Percentiles rank a stretch among this genome's conserved stretches.
These are phyloP conservation scores for Gossypium gossypioides DNA, from an alignment of 441 rosid species.

Conservation along the genomic window DNA sequence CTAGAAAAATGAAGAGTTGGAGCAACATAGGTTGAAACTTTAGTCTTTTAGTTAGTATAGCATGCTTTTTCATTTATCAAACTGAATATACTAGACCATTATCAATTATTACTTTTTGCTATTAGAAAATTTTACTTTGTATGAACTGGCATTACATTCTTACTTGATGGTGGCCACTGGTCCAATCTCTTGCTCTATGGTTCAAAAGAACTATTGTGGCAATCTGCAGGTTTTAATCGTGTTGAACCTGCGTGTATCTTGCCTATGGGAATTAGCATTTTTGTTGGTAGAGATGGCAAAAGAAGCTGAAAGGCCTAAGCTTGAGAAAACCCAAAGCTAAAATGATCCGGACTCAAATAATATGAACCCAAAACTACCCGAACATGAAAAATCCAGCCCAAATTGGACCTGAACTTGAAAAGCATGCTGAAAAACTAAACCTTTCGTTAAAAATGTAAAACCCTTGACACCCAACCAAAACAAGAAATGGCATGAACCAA, in stretches of 20 bases:
- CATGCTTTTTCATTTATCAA: neutral
- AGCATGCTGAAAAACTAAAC: neutral
- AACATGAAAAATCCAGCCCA: neutral
- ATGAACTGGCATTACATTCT: neutral
- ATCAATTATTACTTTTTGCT: neutral
- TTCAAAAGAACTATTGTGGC: neutral
- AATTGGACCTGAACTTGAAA: neutral
- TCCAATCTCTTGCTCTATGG: neutral
- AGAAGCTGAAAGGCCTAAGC: neutral
- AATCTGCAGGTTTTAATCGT: neutral
- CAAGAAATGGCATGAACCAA: neutral
- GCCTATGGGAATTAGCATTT: neutral
- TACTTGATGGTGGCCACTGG: neutral
- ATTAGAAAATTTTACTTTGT: neutral
- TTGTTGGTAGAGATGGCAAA: neutral
- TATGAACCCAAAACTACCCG: neutral
- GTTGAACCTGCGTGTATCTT: neutral
- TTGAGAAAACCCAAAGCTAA: neutral
- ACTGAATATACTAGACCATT: neutral
- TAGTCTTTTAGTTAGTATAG: neutral
- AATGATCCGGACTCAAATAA: neutral
- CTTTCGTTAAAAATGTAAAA: neutral
- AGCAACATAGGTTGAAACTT: neutral
- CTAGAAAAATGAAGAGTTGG: neutral
- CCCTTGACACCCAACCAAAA: neutral